These are phyloP conservation scores for Penicillium oxalicum DNA, from an alignment of 2,329 filamentous ascomycete species.

Conservation along the genomic window DNA sequence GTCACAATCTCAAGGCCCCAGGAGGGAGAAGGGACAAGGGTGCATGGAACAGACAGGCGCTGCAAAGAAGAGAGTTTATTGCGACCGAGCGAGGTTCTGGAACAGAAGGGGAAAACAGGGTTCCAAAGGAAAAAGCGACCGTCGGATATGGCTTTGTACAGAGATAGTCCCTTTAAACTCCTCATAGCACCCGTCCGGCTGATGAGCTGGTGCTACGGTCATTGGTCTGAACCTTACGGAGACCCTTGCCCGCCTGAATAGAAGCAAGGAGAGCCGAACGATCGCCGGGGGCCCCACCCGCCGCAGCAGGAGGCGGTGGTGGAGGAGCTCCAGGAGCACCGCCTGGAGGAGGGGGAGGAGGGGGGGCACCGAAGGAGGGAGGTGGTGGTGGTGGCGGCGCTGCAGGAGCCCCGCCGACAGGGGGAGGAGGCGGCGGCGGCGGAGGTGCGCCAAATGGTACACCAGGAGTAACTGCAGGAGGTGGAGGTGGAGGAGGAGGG, in stretches of 20 bases:
- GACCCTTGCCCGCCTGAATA: constrained; percentile 70
- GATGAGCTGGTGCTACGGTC: constrained; percentile 69
- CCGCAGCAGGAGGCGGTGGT: constrained; percentile 20
- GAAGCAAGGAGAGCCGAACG: constrained; percentile 66
- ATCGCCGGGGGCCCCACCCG: constrained; percentile 40
- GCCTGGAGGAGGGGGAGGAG: constrained; percentile 38
- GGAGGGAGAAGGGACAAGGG: no score
- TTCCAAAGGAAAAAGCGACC: not conserved
- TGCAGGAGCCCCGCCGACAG: constrained; percentile 20
- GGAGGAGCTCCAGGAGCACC: constrained; percentile 38
- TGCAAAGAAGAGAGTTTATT: no score
- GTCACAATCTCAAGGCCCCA: no score
- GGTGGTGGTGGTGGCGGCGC: constrained; percentile 35
- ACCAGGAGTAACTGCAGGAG: constrained; percentile 21
- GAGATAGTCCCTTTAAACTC: constrained; percentile 12
- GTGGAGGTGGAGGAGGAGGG: constrained; percentile 32
- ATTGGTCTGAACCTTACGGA: constrained; percentile 86
- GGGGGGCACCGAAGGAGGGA: constrained; percentile 32
- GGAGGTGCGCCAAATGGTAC: constrained; percentile 41
- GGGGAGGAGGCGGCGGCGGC: constrained; percentile 29
- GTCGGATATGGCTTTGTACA: constrained; percentile 14
- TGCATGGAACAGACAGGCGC: no score
- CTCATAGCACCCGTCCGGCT: constrained; percentile 65
- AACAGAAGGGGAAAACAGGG: no score
- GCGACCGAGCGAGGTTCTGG: no score